A percentile compares a stretch with the other conserved stretches of the same genome.
These are phyloP conservation scores for Monosporascus sp. DNA, from an alignment of 2,329 filamentous ascomycete species.

Conservation along the genomic window DNA sequence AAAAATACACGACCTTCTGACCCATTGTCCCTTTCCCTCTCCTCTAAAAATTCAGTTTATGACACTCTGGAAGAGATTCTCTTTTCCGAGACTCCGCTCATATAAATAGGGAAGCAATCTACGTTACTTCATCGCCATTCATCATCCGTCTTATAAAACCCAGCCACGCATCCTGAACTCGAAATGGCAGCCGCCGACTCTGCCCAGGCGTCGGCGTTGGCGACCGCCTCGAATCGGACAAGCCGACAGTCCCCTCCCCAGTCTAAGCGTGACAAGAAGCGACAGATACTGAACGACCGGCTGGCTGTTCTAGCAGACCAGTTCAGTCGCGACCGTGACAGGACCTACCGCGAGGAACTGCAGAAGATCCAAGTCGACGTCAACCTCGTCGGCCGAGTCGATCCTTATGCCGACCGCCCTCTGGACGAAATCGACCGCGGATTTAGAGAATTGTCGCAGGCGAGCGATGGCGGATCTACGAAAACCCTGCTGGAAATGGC, in stretches of 20 bases:
- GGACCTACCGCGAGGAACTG: conserved; percentile 81
- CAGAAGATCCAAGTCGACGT: conserved; percentile 70
- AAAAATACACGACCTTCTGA: no score
- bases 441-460: conserved; percentile 30
- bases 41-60: no score
- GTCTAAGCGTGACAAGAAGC: conserved; percentile 66
- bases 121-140: no score
- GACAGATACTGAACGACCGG: conserved; percentile 75
- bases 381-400: conserved; percentile 50
- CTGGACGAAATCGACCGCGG: conserved; percentile 40
- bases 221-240: conserved; percentile 8
- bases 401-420: conserved; percentile 61
- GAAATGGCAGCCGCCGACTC: conserved; percentile 14
- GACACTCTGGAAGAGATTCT: no score
- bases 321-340: conserved; percentile 75
- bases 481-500: conserved; percentile 65
- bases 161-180: neutral
- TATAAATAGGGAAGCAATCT: no score
- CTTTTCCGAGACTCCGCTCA: no score
- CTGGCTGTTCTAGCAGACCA: conserved; percentile 69
- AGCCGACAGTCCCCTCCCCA: conserved; percentile 11
- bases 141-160: no score
- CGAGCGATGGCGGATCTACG: conserved; percentile 32
- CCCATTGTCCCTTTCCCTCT: no score
- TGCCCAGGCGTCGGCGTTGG: conserved; percentile 13